These are phyloP conservation scores for Termitomyces sp. DNA, from an alignment of 768 basidiomycete genomes.

Conservation along the genomic window DNA sequence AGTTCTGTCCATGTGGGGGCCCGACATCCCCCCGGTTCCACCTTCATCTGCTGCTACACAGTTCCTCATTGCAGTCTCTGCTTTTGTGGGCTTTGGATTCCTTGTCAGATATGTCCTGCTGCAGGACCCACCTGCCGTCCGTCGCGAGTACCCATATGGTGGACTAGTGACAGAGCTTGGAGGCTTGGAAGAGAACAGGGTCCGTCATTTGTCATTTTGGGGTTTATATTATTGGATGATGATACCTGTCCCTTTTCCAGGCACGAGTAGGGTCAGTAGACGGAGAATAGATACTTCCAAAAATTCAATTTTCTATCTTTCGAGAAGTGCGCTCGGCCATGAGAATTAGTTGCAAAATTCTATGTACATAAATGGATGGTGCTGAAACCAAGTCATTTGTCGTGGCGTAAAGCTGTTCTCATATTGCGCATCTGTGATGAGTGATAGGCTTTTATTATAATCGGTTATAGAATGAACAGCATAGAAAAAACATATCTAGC, in stretches of 20 bases:
- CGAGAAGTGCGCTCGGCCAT: too few relatives aligned
- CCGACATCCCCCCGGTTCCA: slow-evolving; percentile 64
- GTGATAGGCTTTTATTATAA: too few relatives aligned
- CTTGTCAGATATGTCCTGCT: slow-evolving; percentile 52
- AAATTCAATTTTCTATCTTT: not conserved
- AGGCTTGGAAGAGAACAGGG: slow-evolving; percentile 77
- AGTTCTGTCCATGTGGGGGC: slow-evolving; percentile 84
- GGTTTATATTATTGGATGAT: not conserved
- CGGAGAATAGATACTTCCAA: slow-evolving; percentile 16
- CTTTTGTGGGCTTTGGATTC: slow-evolving; percentile 65
- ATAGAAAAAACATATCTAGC: slow-evolving; percentile 10
- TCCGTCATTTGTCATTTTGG: slow-evolving; percentile 28
- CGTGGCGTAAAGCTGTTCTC: too few relatives aligned
- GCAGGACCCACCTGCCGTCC: slow-evolving; percentile 63
- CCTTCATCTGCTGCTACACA: slow-evolving; percentile 63
- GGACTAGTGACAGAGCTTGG: slow-evolving; percentile 79
- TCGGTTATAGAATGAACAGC: too few relatives aligned
- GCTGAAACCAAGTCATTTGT: too few relatives aligned
- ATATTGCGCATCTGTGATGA: too few relatives aligned
- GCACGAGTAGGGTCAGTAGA: slow-evolving; percentile 26
- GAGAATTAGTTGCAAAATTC: too few relatives aligned
- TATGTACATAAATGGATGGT: too few relatives aligned
- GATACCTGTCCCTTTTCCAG: slow-evolving; percentile 15
- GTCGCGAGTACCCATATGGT: slow-evolving; percentile 73
- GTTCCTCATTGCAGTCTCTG: slow-evolving; percentile 57